phyloP scores from a whole-genome alignment of 75 land plant genomes.

The Ceratopteris richardii region DNA sequence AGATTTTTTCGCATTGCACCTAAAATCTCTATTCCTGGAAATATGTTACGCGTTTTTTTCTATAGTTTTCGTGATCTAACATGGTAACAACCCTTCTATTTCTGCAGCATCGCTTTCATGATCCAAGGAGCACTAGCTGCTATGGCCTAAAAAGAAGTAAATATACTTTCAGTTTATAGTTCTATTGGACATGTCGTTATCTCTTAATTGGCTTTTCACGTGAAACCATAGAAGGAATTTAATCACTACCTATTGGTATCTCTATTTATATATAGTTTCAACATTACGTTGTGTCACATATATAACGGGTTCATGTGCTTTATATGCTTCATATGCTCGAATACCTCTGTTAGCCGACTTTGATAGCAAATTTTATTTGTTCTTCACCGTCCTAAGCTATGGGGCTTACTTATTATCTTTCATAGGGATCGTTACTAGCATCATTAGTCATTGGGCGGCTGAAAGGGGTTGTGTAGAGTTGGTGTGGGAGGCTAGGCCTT shows the following conservation, averaged over 20 bases:
- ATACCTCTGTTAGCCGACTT: slow-evolving; percentile 17
- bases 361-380: slow-evolving; percentile 11
- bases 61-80: too few species aligned
- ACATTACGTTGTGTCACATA: slow-evolving; percentile 1
- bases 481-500: too few species aligned
- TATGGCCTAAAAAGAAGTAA: slow-evolving; percentile 2
- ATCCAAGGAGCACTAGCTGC: too few species aligned
- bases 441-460: slow-evolving; percentile 13
- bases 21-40: too few species aligned
- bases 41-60: too few species aligned
- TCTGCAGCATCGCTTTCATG: slow-evolving; percentile 3
- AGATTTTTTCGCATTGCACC: too few species aligned
- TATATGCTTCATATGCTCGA: slow-evolving; percentile 11
- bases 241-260: slow-evolving; percentile 1
- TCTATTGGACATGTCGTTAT: slow-evolving; percentile 1
- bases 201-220: slow-evolving; percentile 1
- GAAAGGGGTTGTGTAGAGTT: slow-evolving; percentile 7
- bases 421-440: slow-evolving; percentile 17
- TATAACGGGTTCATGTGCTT: background rate
- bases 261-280: background rate
- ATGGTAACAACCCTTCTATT: background rate
- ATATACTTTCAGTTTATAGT: too few species aligned
- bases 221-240: too few species aligned
- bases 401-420: slow-evolving; percentile 19
- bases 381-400: slow-evolving; percentile 13